Evolutionary conservation across 306 rosid species (phyloP), one percentile per base, ranked within the genome.

Genomic region (Castanopsis chinensis): DNA sequence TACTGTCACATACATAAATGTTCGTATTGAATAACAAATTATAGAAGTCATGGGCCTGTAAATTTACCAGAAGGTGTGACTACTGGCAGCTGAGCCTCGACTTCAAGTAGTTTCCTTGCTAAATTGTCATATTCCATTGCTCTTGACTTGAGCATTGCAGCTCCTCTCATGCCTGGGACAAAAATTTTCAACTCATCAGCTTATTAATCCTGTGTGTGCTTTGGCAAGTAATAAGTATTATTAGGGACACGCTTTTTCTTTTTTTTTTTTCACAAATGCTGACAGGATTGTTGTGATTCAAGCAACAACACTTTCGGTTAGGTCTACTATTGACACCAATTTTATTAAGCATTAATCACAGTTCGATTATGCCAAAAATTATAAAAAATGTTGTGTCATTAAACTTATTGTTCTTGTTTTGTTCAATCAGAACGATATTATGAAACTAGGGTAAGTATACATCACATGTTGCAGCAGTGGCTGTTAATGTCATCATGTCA

Each of bases 161-260:
- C 83, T 73, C 78, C 83, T 73, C 83, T 73, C 28, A 79, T 63
- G 73, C 78, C 83, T 79, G 78, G 78, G 6, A 11, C 30, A 60
- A 11, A 60, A 21, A 3, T 3, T 30, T 30, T 11, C 33, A 23
- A 21, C 6, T 12, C 33, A 4, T 59, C 67, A 60, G 8, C 2
- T 60, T 25, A 60, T 10, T 49, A 11, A 49, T 49, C 5, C 0
- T 49, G 53, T 49, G 3, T 13, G 17, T 60, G 6, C 67, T 9
- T 23, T 23, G 67, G 33, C 32, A 58, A 58, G 3, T 0, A 21
- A 58, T 8, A 41, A 41, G 11, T 41, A 41, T 7, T 41, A 41
- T 41, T 41, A 41, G 11, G 45, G 11, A 41, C 45, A 8, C 3
- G 11, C 11, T 3, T 8, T 7, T 8, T 37, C 7, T 8, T 37